These are phyloP conservation scores for Wallacemonas rigidus DNA, from an alignment of 208 protist genomes.

Conservation along the genomic window DNA sequence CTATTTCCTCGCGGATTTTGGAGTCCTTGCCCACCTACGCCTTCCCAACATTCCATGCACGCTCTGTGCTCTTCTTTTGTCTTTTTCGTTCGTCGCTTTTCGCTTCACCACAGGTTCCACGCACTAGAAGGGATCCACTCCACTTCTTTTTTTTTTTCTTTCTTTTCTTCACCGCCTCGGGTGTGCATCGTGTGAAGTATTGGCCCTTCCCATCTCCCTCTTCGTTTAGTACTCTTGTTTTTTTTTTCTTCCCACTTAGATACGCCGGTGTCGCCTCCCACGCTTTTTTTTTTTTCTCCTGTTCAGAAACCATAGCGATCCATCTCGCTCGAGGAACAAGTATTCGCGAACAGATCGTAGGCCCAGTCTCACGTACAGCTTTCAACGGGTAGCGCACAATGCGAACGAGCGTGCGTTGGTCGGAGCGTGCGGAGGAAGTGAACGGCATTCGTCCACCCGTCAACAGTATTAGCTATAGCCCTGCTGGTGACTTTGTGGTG, in stretches of 20 bases:
- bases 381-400: slow-evolving; percentile 24
- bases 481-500: slow-evolving; percentile 90
- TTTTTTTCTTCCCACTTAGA: too few relatives aligned
- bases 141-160: slow-evolving; percentile 13
- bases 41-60: not conserved
- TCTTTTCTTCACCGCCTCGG: not conserved
- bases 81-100: slow-evolving; percentile 5
- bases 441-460: slow-evolving; percentile 67
- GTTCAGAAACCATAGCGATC: not conserved
- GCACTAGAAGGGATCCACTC: not conserved
- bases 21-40: too few relatives aligned
- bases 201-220: too few relatives aligned
- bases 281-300: not conserved
- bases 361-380: not conserved
- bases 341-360: not conserved
- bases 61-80: not conserved
- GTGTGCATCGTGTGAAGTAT: too few relatives aligned
- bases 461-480: slow-evolving; percentile 88
- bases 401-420: slow-evolving; percentile 75
- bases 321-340: too few relatives aligned
- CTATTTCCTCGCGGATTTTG: too few relatives aligned
- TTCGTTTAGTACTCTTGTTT: too few relatives aligned
- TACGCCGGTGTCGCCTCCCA: too few relatives aligned
- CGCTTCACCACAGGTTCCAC: too few relatives aligned
- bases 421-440: slow-evolving; percentile 46